Conservation (phyloP, 352 stramenopile species). For the Pythium sp. region DNA sequence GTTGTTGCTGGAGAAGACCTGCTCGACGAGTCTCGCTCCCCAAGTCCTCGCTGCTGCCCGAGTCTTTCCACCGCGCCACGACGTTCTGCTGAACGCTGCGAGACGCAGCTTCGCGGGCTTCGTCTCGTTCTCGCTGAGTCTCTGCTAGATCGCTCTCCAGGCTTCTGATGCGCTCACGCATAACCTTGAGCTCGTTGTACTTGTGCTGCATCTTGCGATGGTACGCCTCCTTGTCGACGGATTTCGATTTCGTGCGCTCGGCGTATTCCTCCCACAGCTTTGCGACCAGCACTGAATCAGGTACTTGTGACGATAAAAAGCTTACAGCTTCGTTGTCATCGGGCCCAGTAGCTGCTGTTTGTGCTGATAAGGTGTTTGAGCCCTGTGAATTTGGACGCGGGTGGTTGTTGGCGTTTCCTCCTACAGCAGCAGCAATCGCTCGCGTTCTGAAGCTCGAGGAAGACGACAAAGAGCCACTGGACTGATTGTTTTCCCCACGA, state of each 20-base stretch:
- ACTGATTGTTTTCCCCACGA: constrained; percentile 24
- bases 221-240: constrained; percentile 49
- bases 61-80: constrained; percentile 9
- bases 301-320: constrained; percentile 2
- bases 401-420: not conserved
- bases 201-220: constrained; percentile 73
- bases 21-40: not conserved
- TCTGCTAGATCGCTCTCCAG: constrained; percentile 46
- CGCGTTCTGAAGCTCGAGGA: constrained; percentile 31
- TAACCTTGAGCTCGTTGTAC: constrained; percentile 53
- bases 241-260: constrained; percentile 42
- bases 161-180: constrained; percentile 47
- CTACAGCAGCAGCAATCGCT: constrained; percentile 18
- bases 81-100: constrained; percentile 14
- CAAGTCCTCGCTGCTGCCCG: constrained; percentile 8
- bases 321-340: not conserved
- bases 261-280: constrained; percentile 64
- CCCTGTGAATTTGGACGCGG: not conserved
- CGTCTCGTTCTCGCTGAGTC: constrained; percentile 32
- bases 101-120: constrained; percentile 22
- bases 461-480: constrained; percentile 1
- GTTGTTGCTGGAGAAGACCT: not conserved
- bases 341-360: not conserved
- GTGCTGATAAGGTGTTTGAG: not conserved
- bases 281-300: constrained; percentile 44